A percentile compares a stretch with the other conserved stretches of the same genome.
These are phyloP conservation scores for Amorphotheca resinae DNA, from an alignment of 495 filamentous ascomycete genomes.

Conservation along the genomic window DNA sequence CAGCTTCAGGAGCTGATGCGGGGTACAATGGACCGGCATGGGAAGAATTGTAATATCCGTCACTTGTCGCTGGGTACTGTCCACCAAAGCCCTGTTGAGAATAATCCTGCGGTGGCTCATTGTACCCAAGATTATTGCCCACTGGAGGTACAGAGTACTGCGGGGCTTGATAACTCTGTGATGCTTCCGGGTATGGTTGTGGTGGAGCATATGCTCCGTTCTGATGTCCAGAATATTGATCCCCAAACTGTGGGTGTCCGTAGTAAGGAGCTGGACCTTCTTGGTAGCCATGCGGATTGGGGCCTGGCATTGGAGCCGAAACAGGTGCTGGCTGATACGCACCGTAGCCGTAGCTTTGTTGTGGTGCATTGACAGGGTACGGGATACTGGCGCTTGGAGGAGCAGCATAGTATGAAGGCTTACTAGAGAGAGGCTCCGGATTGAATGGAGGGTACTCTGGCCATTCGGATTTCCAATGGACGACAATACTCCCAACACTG, in stretches of 20 bases:
- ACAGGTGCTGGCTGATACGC: conserved; percentile 24
- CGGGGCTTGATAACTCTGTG: conserved; percentile 12
- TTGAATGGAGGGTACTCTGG: conserved; percentile 59
- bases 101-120: conserved; percentile 16
- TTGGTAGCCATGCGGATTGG: conserved; percentile 23
- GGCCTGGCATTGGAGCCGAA: conserved; percentile 11
- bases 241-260: conserved; percentile 25
- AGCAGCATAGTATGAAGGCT: conserved; percentile 12
- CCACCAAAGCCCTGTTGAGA: conserved; percentile 23
- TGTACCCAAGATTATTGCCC: conserved; percentile 7
- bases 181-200: conserved; percentile 13
- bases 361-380: conserved; percentile 10
- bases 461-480: conserved; percentile 72
- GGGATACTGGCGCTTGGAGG: conserved; percentile 11
- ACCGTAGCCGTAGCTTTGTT: conserved; percentile 23
- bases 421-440: conserved; percentile 30
- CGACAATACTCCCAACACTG: conserved; percentile 53
- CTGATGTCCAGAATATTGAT: conserved; percentile 23
- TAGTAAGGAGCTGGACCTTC: conserved; percentile 29
- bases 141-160: conserved; percentile 11
- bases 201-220: conserved; percentile 27
- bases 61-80: conserved; percentile 19
- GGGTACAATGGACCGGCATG: conserved; percentile 15
- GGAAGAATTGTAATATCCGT: conserved; percentile 20
- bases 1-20: conserved; percentile 13